phyloP scores from a whole-genome alignment of 768 basidiomycete genomes.

The Kondoa subrosea region DNA sequence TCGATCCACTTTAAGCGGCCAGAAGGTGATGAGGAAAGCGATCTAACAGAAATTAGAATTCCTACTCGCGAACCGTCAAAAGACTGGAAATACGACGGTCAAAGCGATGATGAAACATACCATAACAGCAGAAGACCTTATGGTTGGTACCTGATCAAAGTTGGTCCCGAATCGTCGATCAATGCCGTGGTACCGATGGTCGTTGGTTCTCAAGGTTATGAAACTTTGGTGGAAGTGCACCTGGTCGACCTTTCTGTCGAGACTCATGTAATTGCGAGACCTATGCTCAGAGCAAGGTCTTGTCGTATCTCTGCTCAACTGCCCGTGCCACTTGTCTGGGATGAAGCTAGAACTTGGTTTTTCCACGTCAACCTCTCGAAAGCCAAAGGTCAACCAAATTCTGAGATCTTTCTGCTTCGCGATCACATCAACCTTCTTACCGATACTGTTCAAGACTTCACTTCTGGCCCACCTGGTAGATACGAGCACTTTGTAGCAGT shows the following conservation, averaged over 20 bases:
- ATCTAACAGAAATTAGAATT: slow-evolving; percentile 58
- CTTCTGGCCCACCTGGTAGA: slow-evolving; percentile 53
- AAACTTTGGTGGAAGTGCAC: slow-evolving; percentile 61
- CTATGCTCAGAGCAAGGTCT: slow-evolving; percentile 55
- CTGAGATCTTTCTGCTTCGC: slow-evolving; percentile 54
- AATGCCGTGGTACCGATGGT: slow-evolving; percentile 72
- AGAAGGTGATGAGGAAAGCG: too few relatives aligned
- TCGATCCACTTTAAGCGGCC: slow-evolving; percentile 48
- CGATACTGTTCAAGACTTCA: slow-evolving; percentile 87
- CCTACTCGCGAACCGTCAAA: slow-evolving; percentile 87
- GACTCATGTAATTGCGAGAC: slow-evolving; percentile 76
- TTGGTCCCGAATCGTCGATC: slow-evolving; percentile 68
- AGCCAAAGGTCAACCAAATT: slow-evolving; percentile 36
- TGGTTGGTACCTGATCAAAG: slow-evolving; percentile 50
- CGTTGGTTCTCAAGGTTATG: slow-evolving; percentile 54
- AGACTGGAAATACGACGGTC: slow-evolving; percentile 86
- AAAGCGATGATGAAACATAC: slow-evolving; percentile 37
- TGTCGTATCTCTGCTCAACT: slow-evolving; percentile 43
- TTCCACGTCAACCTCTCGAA: slow-evolving; percentile 50
- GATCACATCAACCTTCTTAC: slow-evolving; percentile 90
- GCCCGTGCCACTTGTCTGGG: slow-evolving; percentile 68
- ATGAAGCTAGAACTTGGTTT: slow-evolving; percentile 59
- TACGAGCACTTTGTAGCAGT: slow-evolving; percentile 71
- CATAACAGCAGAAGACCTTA: slow-evolving; percentile 41
- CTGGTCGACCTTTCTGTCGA: slow-evolving; percentile 59